Evolutionary conservation across 73 alveolate species (phyloP).

Genomic region (Paramecium primaurelia): DNA sequence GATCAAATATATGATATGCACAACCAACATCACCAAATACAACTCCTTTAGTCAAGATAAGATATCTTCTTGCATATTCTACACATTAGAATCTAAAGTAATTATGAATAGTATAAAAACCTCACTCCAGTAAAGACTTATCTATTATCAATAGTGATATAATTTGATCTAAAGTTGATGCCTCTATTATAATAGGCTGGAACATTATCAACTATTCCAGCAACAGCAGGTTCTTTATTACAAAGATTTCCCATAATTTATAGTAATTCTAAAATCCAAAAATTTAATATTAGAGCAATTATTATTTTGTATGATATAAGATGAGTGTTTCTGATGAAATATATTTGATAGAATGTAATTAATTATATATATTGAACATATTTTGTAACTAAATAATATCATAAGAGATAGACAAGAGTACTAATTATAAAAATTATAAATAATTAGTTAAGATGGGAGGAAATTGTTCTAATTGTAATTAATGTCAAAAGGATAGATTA

Average conservation of each 20-base stretch:
- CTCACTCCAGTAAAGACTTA: background rate
- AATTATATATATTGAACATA: background rate
- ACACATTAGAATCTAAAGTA: conserved; percentile 1
- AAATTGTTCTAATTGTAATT: conserved; percentile 29
- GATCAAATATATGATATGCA: conserved; percentile 23
- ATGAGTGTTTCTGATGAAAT: background rate
- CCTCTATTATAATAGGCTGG: conserved; percentile 25
- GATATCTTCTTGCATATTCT: conserved; percentile 42
- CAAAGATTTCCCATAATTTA: background rate
- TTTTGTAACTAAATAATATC: background rate
- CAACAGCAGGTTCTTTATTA: background rate
- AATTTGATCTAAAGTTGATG: background rate
- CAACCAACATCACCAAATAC: background rate
- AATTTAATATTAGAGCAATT: background rate
- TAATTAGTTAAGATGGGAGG: background rate
- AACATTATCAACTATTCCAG: conserved; percentile 30
- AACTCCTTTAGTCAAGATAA: background rate
- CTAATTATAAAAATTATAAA: background rate
- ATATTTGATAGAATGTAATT: background rate
- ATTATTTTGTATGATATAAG: background rate
- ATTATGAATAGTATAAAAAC: background rate
- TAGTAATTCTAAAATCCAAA: background rate
- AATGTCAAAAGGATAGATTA: background rate
- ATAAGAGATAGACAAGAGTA: background rate
- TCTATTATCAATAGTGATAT: background rate